Evolutionary conservation across 2,329 filamentous ascomycete species (phyloP), one percentile per base, ranked within the genome.

Genomic region (Penicillium concentricum): DNA sequence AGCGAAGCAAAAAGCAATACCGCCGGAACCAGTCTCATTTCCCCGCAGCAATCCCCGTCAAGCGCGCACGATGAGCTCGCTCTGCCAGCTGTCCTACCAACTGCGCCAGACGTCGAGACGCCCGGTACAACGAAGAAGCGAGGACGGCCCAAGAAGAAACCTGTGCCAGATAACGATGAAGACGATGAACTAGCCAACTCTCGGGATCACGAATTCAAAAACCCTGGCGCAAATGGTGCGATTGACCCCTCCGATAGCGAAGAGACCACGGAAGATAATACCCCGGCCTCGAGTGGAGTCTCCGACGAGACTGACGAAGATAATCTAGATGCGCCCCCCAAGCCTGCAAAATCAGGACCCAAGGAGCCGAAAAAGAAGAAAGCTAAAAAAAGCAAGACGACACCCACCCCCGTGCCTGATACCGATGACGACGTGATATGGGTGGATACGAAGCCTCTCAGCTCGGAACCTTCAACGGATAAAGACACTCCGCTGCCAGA

Each of bases 361-460:
- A 75, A 57, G 62, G 73, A 58, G 45, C 60, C 57, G 56, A 77
- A 59, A 68, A 81, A 75, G 73, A 77, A 70, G 60, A 78, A 76
- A 49, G 50, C 72, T 20, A 81, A 78, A 63, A 73, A 79, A 57
- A 72, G 74, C 37, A 79, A 78, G 56, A 75, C 74, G 5, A 74
- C 70, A 0, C 75, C 74, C 5, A 64, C 68, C 4, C 60, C 62
- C 34, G 62, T 70, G 30, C 58, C 69, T 5, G 71, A 69, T 45
- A 59, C 70, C n/a, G 74, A 77, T 45, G 71, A 72, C 34, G 75
- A 78, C 50, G 73, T 78, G 22, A 72, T 77, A 34, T 78, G 75
- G 74, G 54, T 78, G 6, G 73, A 75, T 9, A 70, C 72, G 6
- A 63, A 59, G 18, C 66, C 68, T 20, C 43, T 56, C 20, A 37